phyloP scores from a whole-genome alignment of 495 filamentous ascomycete species.

The Aspergillus indologenus region DNA sequence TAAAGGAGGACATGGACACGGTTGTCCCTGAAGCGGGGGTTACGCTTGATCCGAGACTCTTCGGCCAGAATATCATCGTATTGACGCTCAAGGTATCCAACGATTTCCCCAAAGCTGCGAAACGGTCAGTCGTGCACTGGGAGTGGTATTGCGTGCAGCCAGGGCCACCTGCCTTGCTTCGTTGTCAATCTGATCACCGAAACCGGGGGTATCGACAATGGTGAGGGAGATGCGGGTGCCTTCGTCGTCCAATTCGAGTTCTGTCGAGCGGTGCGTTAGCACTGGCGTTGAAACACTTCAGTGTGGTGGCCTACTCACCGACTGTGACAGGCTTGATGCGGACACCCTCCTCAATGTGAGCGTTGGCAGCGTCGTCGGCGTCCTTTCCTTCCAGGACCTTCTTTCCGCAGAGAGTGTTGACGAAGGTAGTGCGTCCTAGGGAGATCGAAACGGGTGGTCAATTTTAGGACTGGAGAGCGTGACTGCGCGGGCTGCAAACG shows the following conservation, averaged over 20 bases:
- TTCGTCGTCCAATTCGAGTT: conserved; percentile 96
- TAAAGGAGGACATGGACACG: conserved; percentile 96
- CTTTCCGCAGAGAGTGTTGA: conserved; percentile 98
- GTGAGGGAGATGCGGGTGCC: conserved; percentile 97
- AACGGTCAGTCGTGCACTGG: conserved; percentile 26
- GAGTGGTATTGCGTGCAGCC: conserved; percentile 3
- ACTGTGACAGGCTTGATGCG: conserved; percentile 98
- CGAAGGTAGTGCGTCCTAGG: conserved; percentile 93
- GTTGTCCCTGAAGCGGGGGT: conserved; percentile 98
- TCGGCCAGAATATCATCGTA: conserved; percentile 98
- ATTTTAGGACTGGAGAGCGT: conserved; percentile 20
- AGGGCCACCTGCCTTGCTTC: conserved; percentile 77
- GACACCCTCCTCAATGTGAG: conserved; percentile 93
- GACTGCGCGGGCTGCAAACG: conserved; percentile 26
- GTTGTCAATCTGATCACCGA: conserved; percentile 98
- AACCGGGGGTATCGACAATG: conserved; percentile 97
- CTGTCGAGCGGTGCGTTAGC: conserved; percentile 40
- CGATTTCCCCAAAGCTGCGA: conserved; percentile 88
- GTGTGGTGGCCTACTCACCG: conserved; percentile 56
- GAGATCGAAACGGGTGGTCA: conserved; percentile 25
- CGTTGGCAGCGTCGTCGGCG: conserved; percentile 79
- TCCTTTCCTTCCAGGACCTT: conserved; percentile 84
- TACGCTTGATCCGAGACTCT: conserved; percentile 99
- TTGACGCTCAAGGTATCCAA: conserved; percentile 95
- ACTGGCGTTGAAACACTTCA: not conserved